Conservation (phyloP, 768 basidiomycete species). For the Thelephora ganbajun region DNA sequence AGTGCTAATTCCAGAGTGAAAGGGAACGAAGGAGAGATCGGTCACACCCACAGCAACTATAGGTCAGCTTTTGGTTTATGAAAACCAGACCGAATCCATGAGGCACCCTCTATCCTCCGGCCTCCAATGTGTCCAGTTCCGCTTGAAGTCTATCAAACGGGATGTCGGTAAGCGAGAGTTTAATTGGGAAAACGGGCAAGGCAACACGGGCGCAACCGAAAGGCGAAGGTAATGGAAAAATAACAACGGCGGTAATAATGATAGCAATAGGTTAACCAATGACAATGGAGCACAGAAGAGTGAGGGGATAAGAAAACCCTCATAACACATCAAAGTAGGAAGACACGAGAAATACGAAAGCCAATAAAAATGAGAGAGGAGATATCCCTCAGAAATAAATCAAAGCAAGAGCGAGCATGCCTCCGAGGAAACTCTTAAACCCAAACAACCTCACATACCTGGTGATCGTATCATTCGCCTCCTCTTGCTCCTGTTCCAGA, state of each 20-base stretch:
- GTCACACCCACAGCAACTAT: too few relatives aligned
- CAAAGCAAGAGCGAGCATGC: constrained; percentile 37
- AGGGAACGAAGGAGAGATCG: too few relatives aligned
- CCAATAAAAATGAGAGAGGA: constrained; percentile 3
- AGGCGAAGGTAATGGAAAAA: too few relatives aligned
- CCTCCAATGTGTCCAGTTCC: too few relatives aligned
- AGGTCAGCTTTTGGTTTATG: too few relatives aligned
- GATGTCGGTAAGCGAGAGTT: too few relatives aligned
- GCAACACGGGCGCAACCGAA: too few relatives aligned
- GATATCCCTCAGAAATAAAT: constrained; percentile 24
- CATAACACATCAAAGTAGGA: constrained; percentile 5
- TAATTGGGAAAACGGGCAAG: too few relatives aligned
- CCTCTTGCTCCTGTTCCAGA: constrained; percentile 69
- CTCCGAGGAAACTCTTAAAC: constrained; percentile 41
- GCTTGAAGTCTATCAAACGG: too few relatives aligned
- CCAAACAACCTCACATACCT: constrained; percentile 60
- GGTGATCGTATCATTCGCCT: constrained; percentile 58
- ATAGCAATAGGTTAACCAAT: constrained; percentile 11
- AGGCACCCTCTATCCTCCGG: too few relatives aligned
- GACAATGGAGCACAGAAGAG: constrained; percentile 4
- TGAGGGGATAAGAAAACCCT: not conserved
- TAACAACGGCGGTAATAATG: constrained; percentile 8
- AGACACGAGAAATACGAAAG: constrained; percentile 21
- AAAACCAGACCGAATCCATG: too few relatives aligned
- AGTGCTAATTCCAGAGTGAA: too few relatives aligned